phyloP scores from a whole-genome alignment of 2,329 filamentous ascomycete genomes.

The Cytospora paraplurivora region DNA sequence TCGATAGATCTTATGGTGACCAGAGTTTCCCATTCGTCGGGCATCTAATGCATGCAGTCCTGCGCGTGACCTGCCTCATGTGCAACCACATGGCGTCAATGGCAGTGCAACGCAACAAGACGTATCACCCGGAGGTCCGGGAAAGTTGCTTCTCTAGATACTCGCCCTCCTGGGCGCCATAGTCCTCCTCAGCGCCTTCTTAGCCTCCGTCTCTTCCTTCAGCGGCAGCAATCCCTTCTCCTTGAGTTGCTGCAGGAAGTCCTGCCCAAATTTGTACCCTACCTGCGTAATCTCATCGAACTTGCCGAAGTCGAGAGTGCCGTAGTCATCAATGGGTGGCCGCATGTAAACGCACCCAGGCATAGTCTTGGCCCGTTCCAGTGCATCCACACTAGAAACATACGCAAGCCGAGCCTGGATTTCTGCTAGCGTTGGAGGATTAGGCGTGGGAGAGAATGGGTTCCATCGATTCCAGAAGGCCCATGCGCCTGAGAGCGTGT shows the following conservation, averaged over 20 bases:
- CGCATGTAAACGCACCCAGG: slow-evolving; percentile 95
- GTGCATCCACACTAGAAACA: slow-evolving; percentile 89
- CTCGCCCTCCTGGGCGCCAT: slow-evolving; percentile 80
- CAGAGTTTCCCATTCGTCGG: neutral
- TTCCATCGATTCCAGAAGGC: slow-evolving; percentile 96
- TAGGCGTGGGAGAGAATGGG: slow-evolving; percentile 83
- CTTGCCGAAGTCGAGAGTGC: slow-evolving; percentile 93
- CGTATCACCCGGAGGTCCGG: neutral
- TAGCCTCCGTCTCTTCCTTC: slow-evolving; percentile 73
- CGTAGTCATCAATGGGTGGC: slow-evolving; percentile 89
- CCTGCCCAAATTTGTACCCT: slow-evolving; percentile 82
- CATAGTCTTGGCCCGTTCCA: slow-evolving; percentile 89
- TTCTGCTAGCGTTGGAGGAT: slow-evolving; percentile 91
- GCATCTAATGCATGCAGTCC: neutral
- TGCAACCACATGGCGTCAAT: slow-evolving; percentile 22
- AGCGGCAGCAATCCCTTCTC: slow-evolving; percentile 75
- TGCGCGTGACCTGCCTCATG: slow-evolving; percentile 20
- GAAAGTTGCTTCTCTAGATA: slow-evolving; percentile 51
- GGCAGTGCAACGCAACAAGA: neutral
- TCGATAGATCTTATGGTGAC: neutral
- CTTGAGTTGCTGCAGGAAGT: slow-evolving; percentile 75
- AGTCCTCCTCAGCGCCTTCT: slow-evolving; percentile 73
- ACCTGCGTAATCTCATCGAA: slow-evolving; percentile 96
- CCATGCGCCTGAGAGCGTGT: slow-evolving; percentile 94
- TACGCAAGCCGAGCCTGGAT: slow-evolving; percentile 95